A percentile compares a stretch with the other conserved stretches of the same genome.
phyloP scores from a whole-genome alignment of 1,284 basidiomycete genomes.

The Cutaneotrichosporon sp. region DNA sequence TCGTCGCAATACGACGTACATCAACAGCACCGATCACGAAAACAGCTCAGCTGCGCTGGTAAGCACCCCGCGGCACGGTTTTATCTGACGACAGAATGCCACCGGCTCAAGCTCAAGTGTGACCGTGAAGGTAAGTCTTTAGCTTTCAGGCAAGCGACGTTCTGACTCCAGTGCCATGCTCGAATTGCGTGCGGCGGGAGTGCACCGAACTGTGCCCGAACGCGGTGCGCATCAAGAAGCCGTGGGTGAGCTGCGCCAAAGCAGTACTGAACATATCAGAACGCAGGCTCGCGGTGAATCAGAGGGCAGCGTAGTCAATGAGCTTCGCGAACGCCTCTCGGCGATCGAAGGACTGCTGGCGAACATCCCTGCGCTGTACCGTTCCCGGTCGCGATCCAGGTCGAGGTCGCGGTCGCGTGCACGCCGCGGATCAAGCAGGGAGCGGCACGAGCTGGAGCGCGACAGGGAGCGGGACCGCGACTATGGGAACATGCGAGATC shows the following conservation, averaged over 20 bases:
- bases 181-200: slow-evolving; percentile 32
- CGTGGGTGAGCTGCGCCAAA: slow-evolving; percentile 12
- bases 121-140: slow-evolving; percentile 22
- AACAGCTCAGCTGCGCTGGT: slow-evolving; percentile 23
- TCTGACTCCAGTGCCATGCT: slow-evolving; percentile 26
- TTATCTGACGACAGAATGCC: slow-evolving; percentile 19
- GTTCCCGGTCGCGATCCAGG: slow-evolving; percentile 2
- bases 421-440: background rate
- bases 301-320: slow-evolving; percentile 17
- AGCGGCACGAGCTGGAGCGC: background rate
- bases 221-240: slow-evolving; percentile 21
- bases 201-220: slow-evolving; percentile 36
- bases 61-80: too few species aligned
- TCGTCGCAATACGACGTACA: slow-evolving; percentile 13
- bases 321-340: slow-evolving; percentile 23
- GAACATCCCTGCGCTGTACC: background rate
- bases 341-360: slow-evolving; percentile 10
- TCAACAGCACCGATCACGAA: slow-evolving; percentile 12
- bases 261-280: background rate
- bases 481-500: background rate
- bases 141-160: background rate
- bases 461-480: background rate
- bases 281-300: background rate
- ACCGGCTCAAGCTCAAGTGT: slow-evolving; percentile 32
- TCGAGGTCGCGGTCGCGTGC: slow-evolving; percentile 1